Percentiles rank a stretch among this genome's conserved stretches.
These are phyloP conservation scores for Phytophthora podocarpi DNA, from an alignment of 352 stramenopile genomes.

Conservation along the genomic window DNA sequence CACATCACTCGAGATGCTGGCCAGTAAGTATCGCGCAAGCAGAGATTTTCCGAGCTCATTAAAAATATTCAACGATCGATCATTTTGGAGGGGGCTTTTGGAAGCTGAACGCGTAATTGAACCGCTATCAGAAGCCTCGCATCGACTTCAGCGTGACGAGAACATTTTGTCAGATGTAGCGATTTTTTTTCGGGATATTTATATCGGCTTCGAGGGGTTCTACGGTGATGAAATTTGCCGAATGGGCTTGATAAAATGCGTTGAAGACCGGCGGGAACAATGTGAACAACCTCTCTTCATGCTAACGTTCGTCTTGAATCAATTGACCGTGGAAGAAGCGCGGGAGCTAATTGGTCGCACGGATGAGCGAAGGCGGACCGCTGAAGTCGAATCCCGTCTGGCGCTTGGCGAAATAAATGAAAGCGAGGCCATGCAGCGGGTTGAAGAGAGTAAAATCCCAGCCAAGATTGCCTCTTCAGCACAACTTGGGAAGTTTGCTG, in stretches of 20 bases:
- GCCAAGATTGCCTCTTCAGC: neutral
- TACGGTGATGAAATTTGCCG: neutral
- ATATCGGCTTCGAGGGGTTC: neutral
- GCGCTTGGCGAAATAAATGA: too few species aligned
- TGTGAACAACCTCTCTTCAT: constrained; percentile 9
- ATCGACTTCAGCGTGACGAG: neutral
- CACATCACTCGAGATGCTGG: neutral
- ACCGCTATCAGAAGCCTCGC: neutral
- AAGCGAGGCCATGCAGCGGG: too few species aligned
- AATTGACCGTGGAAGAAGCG: neutral
- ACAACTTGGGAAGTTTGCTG: neutral
- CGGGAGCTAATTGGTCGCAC: neutral
- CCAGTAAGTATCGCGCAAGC: too few species aligned
- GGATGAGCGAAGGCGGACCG: too few species aligned
- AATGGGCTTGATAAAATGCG: neutral
- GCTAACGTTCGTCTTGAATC: neutral
- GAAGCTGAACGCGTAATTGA: constrained; percentile 6
- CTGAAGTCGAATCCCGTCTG: too few species aligned
- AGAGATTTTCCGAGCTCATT: neutral
- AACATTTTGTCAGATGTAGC: constrained; percentile 6
- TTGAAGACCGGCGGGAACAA: neutral
- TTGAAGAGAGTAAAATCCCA: neutral
- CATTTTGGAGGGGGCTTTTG: neutral
- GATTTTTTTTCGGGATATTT: constrained; percentile 2
- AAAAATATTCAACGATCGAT: neutral